A percentile compares a stretch with the other conserved stretches of the same genome.
phyloP scores from a whole-genome alignment of 495 filamentous ascomycete species.

The Podospora anserina region DNA sequence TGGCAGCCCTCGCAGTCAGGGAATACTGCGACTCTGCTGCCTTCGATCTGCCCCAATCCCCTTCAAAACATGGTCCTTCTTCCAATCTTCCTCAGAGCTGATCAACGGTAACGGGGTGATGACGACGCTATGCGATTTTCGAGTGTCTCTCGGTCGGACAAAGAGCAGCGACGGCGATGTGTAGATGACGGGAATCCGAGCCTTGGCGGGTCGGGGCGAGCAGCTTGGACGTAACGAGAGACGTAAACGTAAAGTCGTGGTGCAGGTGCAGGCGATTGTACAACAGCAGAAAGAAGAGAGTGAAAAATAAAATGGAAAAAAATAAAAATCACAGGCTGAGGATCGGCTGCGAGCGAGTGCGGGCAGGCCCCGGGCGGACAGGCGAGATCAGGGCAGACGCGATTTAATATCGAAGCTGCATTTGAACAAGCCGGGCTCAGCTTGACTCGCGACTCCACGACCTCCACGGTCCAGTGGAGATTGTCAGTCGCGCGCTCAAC shows the following conservation, averaged over 20 bases:
- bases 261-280: not conserved
- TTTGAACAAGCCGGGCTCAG: constrained; percentile 3
- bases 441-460: constrained; percentile 23
- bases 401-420: constrained; percentile 12
- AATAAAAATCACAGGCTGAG: constrained; percentile 8
- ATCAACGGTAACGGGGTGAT: constrained; percentile 2
- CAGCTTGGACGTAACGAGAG: not conserved
- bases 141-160: constrained; percentile 1
- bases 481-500: constrained; percentile 20
- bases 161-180: not conserved
- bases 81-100: not conserved
- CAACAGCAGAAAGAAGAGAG: not conserved
- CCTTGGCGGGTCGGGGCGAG: not conserved
- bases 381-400: constrained; percentile 12
- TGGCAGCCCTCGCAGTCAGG: constrained; percentile 19
- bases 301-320: not conserved
- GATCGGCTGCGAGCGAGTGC: not conserved
- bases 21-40: constrained; percentile 24
- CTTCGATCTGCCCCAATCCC: constrained; percentile 11
- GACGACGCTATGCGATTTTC: constrained; percentile 6
- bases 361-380: not conserved
- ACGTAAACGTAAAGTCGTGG: not conserved
- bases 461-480: constrained; percentile 25
- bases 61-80: constrained; percentile 12
- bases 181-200: constrained; percentile 2